Base-by-base conservation (phyloP, 257 asterid genomes). In the Fraxinus americana region DNA sequence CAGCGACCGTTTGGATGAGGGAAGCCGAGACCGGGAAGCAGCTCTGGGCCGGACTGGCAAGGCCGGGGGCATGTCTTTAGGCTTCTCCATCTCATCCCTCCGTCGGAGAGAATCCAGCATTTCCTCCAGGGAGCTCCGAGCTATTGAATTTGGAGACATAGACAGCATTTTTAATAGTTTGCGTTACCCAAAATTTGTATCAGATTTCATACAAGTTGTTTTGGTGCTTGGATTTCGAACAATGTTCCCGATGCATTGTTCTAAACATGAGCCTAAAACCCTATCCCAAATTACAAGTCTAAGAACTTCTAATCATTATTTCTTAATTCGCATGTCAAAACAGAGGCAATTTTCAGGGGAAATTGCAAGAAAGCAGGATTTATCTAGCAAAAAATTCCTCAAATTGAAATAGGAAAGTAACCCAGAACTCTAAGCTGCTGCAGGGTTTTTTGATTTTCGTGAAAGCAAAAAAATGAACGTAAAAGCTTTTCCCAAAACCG, bases 91-190 rank as follows among this genome's bases (percentile, higher is more conserved):
- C 76, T 88, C 97, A 16, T 89, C 97, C 67, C 87, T 85, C 41
- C 74, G 86, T 86, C 83, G 88, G 78, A 96, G 92, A 43, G 93
- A 84, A 27, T 96, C 99, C 90, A 96, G 86, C 99, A 93, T 96
- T 71, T 84, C 97, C 87, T 96, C 99, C 71, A 96, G 84, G 69
- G 99, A 93, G 90, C 99, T 96, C 75, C 97, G 88, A 68, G 82
- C 83, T 17, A 85, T 29, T 8, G 86, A 86, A 86, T 80, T 85
- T 0, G 94, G 92, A 75, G 96, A 88, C 52, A 87, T 84, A 3
- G 93, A 84, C 77, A 90, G 73, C 98, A 92, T 91, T 67, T 82
- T 80, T 35, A 2, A n/a, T 7, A 30, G 1, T 34, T 67, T 59
- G 5, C 12, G 41, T 69, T 67, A 72, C 77, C 61, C 54, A 77